Conservation (phyloP, 2,329 filamentous ascomycete genomes). For the Aspergillus brasiliensis region DNA sequence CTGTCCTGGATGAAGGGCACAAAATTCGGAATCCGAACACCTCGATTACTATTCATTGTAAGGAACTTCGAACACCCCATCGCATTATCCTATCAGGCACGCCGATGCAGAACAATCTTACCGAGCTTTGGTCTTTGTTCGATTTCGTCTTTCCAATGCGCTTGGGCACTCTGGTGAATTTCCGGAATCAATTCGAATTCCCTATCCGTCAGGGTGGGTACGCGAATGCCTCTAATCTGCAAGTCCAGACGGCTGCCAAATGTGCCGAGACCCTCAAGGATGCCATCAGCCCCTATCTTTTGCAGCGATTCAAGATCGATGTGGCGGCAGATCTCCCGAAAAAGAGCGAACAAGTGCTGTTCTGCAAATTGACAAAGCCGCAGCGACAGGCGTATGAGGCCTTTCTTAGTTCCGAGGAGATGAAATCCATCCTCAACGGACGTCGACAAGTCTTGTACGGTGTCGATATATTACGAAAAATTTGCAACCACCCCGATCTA, state of each 20-base stretch:
- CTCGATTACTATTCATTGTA: conserved; percentile 91
- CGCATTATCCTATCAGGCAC: conserved; percentile 93
- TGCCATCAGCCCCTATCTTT: conserved; percentile 86
- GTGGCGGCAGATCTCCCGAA: conserved; percentile 91
- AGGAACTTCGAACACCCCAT: conserved; percentile 86
- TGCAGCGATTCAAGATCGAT: conserved; percentile 90
- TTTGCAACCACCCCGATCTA: conserved; percentile 96
- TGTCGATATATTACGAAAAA: conserved; percentile 89
- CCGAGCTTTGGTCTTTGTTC: conserved; percentile 94
- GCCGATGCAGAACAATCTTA: conserved; percentile 95
- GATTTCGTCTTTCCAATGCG: conserved; percentile 98
- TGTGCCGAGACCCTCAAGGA: conserved; percentile 94
- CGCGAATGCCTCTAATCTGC: conserved; percentile 88
- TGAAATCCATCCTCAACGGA: conserved; percentile 75
- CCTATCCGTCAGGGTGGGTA: conserved; percentile 93
- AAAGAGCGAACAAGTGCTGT: conserved; percentile 94
- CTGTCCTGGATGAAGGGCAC: conserved; percentile 93
- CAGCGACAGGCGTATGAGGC: conserved; percentile 79
- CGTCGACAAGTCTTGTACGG: conserved; percentile 81
- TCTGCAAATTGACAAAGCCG: conserved; percentile 82
- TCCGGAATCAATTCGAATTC: conserved; percentile 87
- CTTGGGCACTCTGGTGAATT: conserved; percentile 85
- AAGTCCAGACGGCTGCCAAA: conserved; percentile 91
- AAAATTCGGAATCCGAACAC: conserved; percentile 98
- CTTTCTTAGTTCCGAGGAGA: conserved; percentile 81